Evolutionary conservation across 1,284 basidiomycete species (phyloP).

Genomic region (Moesziomyces sp.): DNA sequence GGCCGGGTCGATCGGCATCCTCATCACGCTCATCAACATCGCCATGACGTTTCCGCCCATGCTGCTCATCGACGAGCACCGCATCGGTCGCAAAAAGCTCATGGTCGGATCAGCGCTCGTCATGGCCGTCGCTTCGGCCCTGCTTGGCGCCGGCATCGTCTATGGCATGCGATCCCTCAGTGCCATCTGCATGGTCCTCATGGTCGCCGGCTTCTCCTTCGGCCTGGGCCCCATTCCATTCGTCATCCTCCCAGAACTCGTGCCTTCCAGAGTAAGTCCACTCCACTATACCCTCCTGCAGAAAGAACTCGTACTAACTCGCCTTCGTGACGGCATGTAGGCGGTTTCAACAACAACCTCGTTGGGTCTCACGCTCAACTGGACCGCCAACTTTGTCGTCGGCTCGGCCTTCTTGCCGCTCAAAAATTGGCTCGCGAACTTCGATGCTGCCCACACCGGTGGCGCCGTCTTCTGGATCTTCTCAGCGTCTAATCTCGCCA

Average conservation of each 20-base stretch:
- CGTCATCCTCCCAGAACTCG: slow-evolving; percentile 89
- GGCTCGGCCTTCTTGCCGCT: slow-evolving; percentile 84
- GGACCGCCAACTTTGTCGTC: slow-evolving; percentile 84
- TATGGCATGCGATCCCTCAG: slow-evolving; percentile 72
- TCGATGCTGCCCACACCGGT: slow-evolving; percentile 50
- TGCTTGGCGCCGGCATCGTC: slow-evolving; percentile 78
- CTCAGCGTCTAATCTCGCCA: slow-evolving; percentile 41
- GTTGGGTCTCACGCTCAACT: slow-evolving; percentile 83
- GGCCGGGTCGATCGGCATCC: slow-evolving; percentile 53
- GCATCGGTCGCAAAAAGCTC: slow-evolving; percentile 69
- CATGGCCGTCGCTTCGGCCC: slow-evolving; percentile 76
- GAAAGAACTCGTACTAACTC: no score
- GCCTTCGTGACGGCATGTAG: slow-evolving; percentile 67
- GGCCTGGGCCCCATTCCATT: slow-evolving; percentile 93
- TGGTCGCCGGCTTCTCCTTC: slow-evolving; percentile 88
- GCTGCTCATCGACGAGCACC: slow-evolving; percentile 77
- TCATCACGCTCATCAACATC: slow-evolving; percentile 73
- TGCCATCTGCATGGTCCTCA: slow-evolving; percentile 81
- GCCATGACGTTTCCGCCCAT: slow-evolving; percentile 84
- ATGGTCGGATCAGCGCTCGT: slow-evolving; percentile 71
- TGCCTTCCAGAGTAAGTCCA: slow-evolving; percentile 71
- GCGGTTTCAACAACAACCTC: slow-evolving; percentile 86
- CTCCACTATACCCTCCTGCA: neutral
- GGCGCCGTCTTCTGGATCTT: slow-evolving; percentile 60
- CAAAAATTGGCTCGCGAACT: slow-evolving; percentile 74